Base-by-base conservation (phyloP, 345 rosid genomes). In the Alliaria petiolata region DNA sequence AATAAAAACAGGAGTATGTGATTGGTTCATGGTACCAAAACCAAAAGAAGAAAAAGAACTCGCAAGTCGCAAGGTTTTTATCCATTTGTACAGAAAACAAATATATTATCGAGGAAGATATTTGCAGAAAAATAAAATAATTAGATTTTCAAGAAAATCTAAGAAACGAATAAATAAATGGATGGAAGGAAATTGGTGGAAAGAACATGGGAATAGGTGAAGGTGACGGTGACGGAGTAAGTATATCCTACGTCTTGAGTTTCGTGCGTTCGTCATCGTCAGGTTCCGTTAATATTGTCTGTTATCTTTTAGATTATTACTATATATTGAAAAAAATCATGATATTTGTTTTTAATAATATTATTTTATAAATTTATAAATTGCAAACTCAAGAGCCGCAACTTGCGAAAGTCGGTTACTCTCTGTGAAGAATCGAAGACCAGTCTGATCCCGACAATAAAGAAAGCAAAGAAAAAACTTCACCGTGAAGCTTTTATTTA, bases 21-120 rank as follows among this genome's bases (percentile, higher is more conserved):
- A 74, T 67, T 74, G 78, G 78, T 74, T 66, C 67, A 22, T 58
- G 62, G 62, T 74, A 74, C 55, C 72, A 31, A 49, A 47, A 42
- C 72, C 45, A 51, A 47, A 66, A 56, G 33, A 45, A 22, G 26
- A 43, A 44, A 46, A 31, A 70, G 49, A 16, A 49, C 31, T 42
- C 22, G 67, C 73, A 67, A 74, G 67, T 58, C 28, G 78, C 67
- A 49, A 46, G 53, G 40, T 51, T 47, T 67, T 67, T 59, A 74
- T 67, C 73, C 68, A 59, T 31, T 39, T 6, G 3, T 42, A 28
- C 42, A 50, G 2, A 38, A 62, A 71, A 10, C 11, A 70, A 16
- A 49, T 31, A 33, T 22, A 35, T 44, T 10, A 64, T 47, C 65
- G 58, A 64, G 49, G 49, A 63, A 54, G 77, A 72, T 64, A 64